Percentiles rank a stretch among this genome's conserved stretches.
Evolutionary conservation across 805 yeast genomes (phyloP).

Genomic region (Saturnispora kantuleensis): DNA sequence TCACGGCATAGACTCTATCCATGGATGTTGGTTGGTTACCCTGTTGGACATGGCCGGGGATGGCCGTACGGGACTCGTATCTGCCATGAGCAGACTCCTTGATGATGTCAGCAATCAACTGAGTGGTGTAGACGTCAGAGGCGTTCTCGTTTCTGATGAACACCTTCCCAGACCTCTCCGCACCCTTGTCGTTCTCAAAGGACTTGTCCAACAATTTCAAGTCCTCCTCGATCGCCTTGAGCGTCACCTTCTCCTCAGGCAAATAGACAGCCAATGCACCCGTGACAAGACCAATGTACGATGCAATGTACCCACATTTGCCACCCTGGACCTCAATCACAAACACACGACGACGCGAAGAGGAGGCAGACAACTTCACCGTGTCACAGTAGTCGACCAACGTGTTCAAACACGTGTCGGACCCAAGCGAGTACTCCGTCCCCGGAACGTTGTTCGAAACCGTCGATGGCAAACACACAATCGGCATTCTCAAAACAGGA

Average conservation of each 20-base stretch:
- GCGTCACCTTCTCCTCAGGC: conserved; percentile 73
- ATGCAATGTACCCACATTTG: conserved; percentile 86
- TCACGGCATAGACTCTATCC: conserved; percentile 82
- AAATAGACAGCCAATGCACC: conserved; percentile 90
- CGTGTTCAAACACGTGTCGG: conserved; percentile 91
- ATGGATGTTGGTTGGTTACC: conserved; percentile 93
- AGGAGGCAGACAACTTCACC: conserved; percentile 88
- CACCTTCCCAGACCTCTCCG: conserved; percentile 75
- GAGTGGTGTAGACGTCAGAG: conserved; percentile 71
- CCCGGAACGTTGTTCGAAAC: conserved; percentile 99
- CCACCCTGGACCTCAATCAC: conserved; percentile 99
- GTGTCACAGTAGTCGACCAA: conserved; percentile 90
- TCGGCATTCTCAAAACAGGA: conserved; percentile 90
- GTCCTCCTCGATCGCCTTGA: conserved; percentile 66
- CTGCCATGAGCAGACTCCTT: conserved; percentile 57
- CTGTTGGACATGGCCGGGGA: conserved; percentile 98
- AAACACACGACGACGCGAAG: conserved; percentile 87
- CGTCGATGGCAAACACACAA: conserved; percentile 90
- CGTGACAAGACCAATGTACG: conserved; percentile 70
- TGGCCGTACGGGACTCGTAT: conserved; percentile 88
- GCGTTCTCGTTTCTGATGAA: conserved; percentile 78
- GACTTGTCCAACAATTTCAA: conserved; percentile 57
- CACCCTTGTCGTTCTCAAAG: conserved; percentile 67
- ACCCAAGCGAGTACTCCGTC: conserved; percentile 89
- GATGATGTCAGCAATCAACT: conserved; percentile 74